Percentiles rank a stretch among this genome's conserved stretches.
phyloP scores from a whole-genome alignment of 257 asterid genomes.

The Petunia axillaris region DNA sequence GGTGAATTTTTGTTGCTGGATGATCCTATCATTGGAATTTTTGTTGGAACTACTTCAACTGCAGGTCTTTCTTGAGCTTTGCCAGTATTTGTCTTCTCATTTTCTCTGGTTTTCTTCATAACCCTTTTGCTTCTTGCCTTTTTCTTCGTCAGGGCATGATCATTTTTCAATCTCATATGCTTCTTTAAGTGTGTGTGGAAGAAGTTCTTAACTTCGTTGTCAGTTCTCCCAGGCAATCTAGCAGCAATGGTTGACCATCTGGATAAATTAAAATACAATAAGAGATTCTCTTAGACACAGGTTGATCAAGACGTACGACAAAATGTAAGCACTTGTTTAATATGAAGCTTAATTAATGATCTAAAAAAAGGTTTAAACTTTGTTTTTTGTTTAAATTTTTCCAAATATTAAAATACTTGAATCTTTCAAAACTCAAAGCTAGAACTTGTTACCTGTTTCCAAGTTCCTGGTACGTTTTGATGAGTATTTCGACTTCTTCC shows the following conservation, averaged over 20 bases:
- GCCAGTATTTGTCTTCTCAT: not conserved
- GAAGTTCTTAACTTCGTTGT: slow-evolving; percentile 20
- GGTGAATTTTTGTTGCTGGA: not conserved
- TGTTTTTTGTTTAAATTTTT: too few species aligned
- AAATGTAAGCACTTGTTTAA: too few species aligned
- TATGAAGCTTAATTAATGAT: too few species aligned
- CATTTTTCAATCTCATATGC: not conserved
- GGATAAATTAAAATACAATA: not conserved
- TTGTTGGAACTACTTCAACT: too few species aligned
- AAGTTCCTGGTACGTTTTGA: not conserved
- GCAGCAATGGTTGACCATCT: slow-evolving; percentile 27
- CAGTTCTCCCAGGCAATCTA: slow-evolving; percentile 18
- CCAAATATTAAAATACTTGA: too few species aligned
- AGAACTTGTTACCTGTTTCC: slow-evolving; percentile 10
- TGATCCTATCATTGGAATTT: too few species aligned
- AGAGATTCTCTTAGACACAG: not conserved
- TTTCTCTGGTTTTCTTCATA: not conserved
- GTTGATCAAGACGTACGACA: too few species aligned
- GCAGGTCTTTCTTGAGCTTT: too few species aligned
- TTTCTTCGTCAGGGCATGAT: not conserved
- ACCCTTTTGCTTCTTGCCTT: not conserved
- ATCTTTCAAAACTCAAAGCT: not conserved
- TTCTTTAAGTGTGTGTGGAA: slow-evolving; percentile 13
- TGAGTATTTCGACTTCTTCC: slow-evolving; percentile 2
- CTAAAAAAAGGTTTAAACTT: too few species aligned